These are phyloP conservation scores for Ammopiptanthus mongolicus DNA, from an alignment of 306 rosid species.

Conservation along the genomic window DNA sequence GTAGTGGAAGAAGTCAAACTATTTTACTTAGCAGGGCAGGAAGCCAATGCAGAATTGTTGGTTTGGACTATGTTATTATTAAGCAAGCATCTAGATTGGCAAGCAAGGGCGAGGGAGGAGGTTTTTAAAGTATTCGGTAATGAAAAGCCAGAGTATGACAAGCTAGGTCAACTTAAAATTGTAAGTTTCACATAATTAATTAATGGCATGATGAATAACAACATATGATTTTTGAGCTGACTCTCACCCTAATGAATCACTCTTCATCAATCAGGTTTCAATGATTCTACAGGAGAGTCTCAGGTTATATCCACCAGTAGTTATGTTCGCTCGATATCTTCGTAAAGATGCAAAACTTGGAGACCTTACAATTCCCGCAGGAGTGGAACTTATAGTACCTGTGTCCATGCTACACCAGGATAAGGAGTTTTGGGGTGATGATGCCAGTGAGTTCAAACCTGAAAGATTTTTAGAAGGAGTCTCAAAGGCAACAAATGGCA, in stretches of 20 bases:
- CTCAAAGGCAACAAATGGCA: slow-evolving; percentile 36
- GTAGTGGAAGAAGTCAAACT: slow-evolving; percentile 36
- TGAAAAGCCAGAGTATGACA: slow-evolving; percentile 31
- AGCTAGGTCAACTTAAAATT: slow-evolving; percentile 32
- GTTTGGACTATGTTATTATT: slow-evolving; percentile 33
- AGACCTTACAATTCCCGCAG: slow-evolving; percentile 31
- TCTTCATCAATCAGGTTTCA: slow-evolving; percentile 19
- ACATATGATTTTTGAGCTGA: background rate
- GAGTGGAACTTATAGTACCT: slow-evolving; percentile 32
- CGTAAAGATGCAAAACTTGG: slow-evolving; percentile 36
- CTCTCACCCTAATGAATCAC: background rate
- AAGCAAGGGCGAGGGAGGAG: slow-evolving; percentile 31
- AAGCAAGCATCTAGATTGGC: slow-evolving; percentile 35
- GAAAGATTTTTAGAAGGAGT: slow-evolving; percentile 34
- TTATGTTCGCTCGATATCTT: slow-evolving; percentile 29
- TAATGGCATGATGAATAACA: background rate
- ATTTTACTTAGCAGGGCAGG: slow-evolving; percentile 36
- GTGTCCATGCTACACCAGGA: slow-evolving; percentile 33
- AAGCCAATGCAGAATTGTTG: slow-evolving; percentile 35
- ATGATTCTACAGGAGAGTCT: slow-evolving; percentile 38
- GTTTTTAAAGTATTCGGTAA: slow-evolving; percentile 29
- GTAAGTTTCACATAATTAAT: slow-evolving; percentile 13
- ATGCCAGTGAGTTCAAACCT: slow-evolving; percentile 31
- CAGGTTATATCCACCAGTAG: slow-evolving; percentile 30
- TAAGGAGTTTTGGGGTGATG: slow-evolving; percentile 33